Conservation (phyloP, 345 rosid genomes). For the Microthlaspi erraticum region DNA sequence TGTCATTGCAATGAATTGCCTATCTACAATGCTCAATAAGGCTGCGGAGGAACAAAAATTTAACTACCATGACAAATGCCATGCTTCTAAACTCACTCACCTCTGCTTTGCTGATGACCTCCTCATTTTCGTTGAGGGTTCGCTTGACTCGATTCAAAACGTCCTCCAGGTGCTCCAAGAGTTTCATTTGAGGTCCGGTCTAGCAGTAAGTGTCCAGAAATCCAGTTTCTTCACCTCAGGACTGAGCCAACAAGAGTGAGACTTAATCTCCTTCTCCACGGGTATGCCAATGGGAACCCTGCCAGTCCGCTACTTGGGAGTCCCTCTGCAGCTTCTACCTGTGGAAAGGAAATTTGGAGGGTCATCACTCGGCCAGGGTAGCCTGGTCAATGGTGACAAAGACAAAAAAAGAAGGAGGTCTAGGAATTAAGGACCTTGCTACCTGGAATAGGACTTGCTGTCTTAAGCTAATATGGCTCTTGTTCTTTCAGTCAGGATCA, state of each 20-base stretch:
- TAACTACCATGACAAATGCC: not conserved
- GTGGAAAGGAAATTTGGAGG: not conserved
- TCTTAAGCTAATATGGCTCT: not conserved
- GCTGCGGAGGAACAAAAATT: not conserved
- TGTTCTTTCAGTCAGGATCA: no score
- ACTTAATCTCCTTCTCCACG: no score
- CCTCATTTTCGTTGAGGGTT: not conserved
- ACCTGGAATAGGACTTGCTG: not conserved
- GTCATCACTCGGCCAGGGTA: not conserved
- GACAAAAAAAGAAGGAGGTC: not conserved
- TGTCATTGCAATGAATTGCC: not conserved
- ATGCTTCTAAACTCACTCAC: not conserved
- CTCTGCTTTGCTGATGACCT: not conserved
- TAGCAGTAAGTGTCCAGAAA: not conserved
- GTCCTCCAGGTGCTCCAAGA: not conserved
- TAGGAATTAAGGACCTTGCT: not conserved
- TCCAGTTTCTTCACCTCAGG: no score
- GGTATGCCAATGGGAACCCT: no score
- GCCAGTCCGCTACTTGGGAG: no score
- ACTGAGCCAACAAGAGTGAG: no score
- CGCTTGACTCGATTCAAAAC: not conserved
- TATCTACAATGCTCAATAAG: not conserved
- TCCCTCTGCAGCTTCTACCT: not conserved
- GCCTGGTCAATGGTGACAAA: not conserved
- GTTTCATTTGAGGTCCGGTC: accelerated